phyloP scores from a whole-genome alignment of 805 yeast genomes.

The Pichia cabralensis region DNA sequence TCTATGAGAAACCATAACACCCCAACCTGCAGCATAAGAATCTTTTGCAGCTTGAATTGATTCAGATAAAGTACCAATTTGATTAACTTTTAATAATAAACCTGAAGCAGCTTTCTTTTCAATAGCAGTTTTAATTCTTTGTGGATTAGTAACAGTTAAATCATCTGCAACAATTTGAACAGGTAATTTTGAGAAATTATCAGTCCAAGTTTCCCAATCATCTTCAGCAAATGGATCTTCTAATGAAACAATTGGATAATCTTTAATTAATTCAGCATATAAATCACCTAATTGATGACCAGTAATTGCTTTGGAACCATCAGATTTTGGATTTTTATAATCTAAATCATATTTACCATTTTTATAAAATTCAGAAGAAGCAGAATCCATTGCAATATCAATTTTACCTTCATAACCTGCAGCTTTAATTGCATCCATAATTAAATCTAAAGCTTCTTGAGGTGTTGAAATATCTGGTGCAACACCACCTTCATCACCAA shows the following conservation, averaged over 20 bases:
- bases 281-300: constrained; percentile 80
- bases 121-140: constrained; percentile 89
- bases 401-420: constrained; percentile 96
- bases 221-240: constrained; percentile 99
- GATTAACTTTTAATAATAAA: constrained; percentile 95
- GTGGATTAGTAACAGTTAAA: constrained; percentile 97
- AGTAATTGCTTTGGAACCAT: constrained; percentile 80
- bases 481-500: constrained; percentile 99
- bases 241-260: constrained; percentile 95
- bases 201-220: constrained; percentile 98
- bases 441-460: constrained; percentile 94
- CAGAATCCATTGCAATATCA: constrained; percentile 89
- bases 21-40: constrained; percentile 96
- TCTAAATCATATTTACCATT: constrained; percentile 96
- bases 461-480: constrained; percentile 96
- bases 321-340: constrained; percentile 95
- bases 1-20: constrained; percentile 99
- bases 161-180: constrained; percentile 96
- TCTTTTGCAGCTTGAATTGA: constrained; percentile 95
- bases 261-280: constrained; percentile 69
- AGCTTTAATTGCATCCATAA: constrained; percentile 74
- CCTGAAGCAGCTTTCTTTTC: constrained; percentile 94
- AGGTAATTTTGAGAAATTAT: constrained; percentile 66
- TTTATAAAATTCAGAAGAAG: constrained; percentile 95
- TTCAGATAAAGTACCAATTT: constrained; percentile 94